These are phyloP conservation scores for Teratosphaeria gauchensis DNA, from an alignment of 2,329 filamentous ascomycete species.

Conservation along the genomic window DNA sequence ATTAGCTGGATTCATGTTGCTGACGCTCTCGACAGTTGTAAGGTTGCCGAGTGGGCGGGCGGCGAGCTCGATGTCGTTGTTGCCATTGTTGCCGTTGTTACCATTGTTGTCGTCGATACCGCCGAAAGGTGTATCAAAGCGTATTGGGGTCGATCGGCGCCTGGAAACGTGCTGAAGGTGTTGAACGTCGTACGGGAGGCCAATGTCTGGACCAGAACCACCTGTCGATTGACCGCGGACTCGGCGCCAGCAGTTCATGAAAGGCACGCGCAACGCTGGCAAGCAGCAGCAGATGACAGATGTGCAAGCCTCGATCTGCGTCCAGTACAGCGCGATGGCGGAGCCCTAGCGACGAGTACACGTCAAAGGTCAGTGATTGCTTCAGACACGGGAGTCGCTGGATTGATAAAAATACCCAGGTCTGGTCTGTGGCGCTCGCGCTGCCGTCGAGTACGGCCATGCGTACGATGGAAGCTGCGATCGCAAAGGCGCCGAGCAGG, in stretches of 20 bases:
- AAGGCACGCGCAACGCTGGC: slow-evolving; percentile 12
- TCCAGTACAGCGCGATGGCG: slow-evolving; percentile 16
- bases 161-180: not conserved
- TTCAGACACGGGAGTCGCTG: not conserved
- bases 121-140: not conserved
- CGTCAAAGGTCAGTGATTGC: not conserved
- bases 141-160: not conserved
- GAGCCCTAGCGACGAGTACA: slow-evolving; percentile 3
- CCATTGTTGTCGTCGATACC: too few relatives aligned
- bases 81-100: too few relatives aligned
- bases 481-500: slow-evolving; percentile 16
- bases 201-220: not conserved
- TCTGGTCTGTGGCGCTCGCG: slow-evolving; percentile 12
- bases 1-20: not conserved
- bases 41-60: not conserved
- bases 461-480: slow-evolving; percentile 18
- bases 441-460: slow-evolving; percentile 15
- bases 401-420: slow-evolving; percentile 8
- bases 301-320: slow-evolving; percentile 18
- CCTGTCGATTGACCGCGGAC: not conserved
- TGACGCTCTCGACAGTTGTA: not conserved
- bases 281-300: slow-evolving; percentile 18
- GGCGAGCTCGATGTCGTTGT: too few relatives aligned
- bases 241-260: slow-evolving; percentile 5
- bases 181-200: too few relatives aligned